Percentiles rank a stretch among this genome's conserved stretches.
Evolutionary conservation across 2,329 filamentous ascomycete genomes (phyloP).

Genomic region (Tolypocladium album): DNA sequence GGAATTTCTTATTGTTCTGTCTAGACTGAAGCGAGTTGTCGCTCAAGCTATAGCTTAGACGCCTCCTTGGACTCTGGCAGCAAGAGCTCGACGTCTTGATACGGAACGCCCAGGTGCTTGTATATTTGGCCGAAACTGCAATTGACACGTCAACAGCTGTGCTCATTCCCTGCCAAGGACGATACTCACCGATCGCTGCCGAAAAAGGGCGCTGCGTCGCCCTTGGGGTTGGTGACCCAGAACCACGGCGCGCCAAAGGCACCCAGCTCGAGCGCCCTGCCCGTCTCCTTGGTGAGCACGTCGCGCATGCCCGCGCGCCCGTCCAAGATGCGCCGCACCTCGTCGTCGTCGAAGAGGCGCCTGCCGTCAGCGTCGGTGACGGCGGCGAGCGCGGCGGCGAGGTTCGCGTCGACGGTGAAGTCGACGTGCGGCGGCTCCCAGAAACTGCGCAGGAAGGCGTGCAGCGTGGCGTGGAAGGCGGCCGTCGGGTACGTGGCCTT

Average conservation of each 20-base stretch:
- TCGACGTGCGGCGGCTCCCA: conserved; percentile 51
- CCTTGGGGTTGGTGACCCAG: conserved; percentile 49
- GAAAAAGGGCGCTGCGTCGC: conserved; percentile 59
- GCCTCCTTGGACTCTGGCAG: conserved; percentile 10
- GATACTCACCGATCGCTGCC: conserved; percentile 53
- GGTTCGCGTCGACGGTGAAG: conserved; percentile 45
- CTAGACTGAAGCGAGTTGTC: neutral
- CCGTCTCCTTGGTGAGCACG: conserved; percentile 44
- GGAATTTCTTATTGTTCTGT: neutral
- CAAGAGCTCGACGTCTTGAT: conserved; percentile 35
- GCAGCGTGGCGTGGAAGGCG: conserved; percentile 42
- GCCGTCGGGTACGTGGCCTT: conserved; percentile 42
- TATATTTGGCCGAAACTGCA: conserved; percentile 58
- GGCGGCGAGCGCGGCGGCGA: conserved; percentile 27
- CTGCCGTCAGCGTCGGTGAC: conserved; percentile 5
- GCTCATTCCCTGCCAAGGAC: neutral
- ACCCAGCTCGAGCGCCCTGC: conserved; percentile 49
- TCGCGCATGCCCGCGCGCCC: conserved; percentile 36
- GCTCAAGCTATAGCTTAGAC: conserved; percentile 19
- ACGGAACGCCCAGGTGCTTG: conserved; percentile 51
- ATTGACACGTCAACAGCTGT: neutral
- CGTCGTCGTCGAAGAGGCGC: conserved; percentile 34
- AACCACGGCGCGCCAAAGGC: conserved; percentile 74
- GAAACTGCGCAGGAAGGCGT: conserved; percentile 46
- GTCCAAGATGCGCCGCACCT: conserved; percentile 45